Conservation (phyloP, 108 stramenopile genomes). For the Conticribra guillardii region DNA sequence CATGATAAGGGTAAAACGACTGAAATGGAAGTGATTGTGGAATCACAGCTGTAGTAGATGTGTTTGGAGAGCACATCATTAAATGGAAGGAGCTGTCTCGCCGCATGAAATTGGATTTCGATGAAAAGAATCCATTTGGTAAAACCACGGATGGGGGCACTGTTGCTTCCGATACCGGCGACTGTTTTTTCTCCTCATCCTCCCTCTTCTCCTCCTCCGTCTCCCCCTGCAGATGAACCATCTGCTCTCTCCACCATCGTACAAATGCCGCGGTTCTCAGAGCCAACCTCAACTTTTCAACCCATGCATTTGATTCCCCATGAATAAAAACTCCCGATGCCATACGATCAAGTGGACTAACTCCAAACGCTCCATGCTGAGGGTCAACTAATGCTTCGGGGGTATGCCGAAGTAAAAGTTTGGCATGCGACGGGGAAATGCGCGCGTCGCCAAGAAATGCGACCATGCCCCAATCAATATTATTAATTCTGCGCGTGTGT, state of each 20-base stretch:
- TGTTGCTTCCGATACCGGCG: not conserved
- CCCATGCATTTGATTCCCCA: slow-evolving; percentile 48
- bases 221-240: not conserved
- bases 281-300: slow-evolving; percentile 50
- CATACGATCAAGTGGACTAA: slow-evolving; percentile 58
- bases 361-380: slow-evolving; percentile 48
- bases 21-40: slow-evolving; percentile 9
- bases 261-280: slow-evolving; percentile 37
- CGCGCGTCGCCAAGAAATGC: slow-evolving; percentile 55
- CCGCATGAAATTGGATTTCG: slow-evolving; percentile 14
- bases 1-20: slow-evolving; percentile 54
- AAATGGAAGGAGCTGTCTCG: slow-evolving; percentile 16
- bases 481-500: slow-evolving; percentile 26
- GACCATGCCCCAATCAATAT: slow-evolving; percentile 55
- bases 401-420: slow-evolving; percentile 31
- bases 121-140: slow-evolving; percentile 31
- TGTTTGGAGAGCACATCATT: not conserved
- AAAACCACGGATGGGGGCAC: slow-evolving; percentile 13
- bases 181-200: slow-evolving; percentile 1
- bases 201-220: not conserved
- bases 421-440: slow-evolving; percentile 46
- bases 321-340: slow-evolving; percentile 50
- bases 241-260: slow-evolving; percentile 21
- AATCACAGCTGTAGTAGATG: not conserved
- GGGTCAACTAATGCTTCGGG: slow-evolving; percentile 50